phyloP scores from a whole-genome alignment of 306 rosid genomes.

The Malus sieversii region DNA sequence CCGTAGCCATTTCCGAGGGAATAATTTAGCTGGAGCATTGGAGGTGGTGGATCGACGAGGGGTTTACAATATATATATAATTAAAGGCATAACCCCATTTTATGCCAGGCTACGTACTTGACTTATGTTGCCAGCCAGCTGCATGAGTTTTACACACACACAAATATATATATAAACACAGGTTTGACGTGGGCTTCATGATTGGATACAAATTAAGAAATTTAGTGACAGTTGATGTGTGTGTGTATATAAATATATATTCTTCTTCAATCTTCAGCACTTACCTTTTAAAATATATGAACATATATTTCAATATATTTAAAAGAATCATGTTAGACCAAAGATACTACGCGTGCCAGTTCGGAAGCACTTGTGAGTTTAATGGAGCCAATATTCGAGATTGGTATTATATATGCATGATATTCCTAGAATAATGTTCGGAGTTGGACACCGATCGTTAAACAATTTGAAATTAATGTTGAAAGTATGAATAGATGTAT shows the following conservation, averaged over 20 bases:
- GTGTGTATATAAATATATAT: background rate
- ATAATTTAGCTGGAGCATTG: background rate
- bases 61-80: background rate
- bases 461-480: too few relatives aligned
- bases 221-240: background rate
- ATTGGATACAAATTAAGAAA: background rate
- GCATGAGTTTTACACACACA: background rate
- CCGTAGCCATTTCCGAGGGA: background rate
- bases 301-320: background rate
- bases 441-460: too few relatives aligned
- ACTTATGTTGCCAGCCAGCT: background rate
- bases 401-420: background rate
- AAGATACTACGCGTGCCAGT: constrained; percentile 18
- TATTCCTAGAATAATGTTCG: too few relatives aligned
- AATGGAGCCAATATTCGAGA: background rate
- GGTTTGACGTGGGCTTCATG: constrained; percentile 13
- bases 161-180: background rate
- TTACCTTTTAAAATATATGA: background rate
- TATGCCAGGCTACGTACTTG: background rate
- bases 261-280: background rate
- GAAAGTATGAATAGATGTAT: too few relatives aligned
- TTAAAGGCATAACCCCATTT: background rate
- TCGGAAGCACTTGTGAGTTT: background rate
- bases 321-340: background rate
- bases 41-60: background rate